Percentiles rank a stretch among this genome's conserved stretches.
Conservation (phyloP, 805 yeast species). For the Yarrowia sp. region DNA sequence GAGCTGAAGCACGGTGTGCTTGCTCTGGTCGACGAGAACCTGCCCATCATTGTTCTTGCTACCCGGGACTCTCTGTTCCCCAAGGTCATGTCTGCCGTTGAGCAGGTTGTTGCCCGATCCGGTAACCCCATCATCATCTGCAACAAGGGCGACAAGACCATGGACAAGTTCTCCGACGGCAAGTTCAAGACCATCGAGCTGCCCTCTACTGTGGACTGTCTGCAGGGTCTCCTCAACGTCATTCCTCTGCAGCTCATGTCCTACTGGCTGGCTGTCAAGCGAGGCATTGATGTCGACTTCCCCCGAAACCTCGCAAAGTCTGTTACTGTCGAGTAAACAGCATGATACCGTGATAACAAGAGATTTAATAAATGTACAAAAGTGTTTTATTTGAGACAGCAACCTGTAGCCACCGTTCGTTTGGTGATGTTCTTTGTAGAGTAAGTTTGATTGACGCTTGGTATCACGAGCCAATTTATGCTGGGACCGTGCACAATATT, state of each 20-base stretch:
- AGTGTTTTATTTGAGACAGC: not conserved
- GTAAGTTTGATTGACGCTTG: not conserved
- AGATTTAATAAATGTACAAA: conserved; percentile 26
- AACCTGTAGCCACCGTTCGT: not conserved
- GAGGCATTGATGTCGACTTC: conserved; percentile 96
- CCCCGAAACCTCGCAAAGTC: conserved; percentile 98
- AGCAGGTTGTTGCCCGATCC: conserved; percentile 95
- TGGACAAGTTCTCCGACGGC: conserved; percentile 37
- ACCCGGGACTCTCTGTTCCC: conserved; percentile 96
- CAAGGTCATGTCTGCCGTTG: conserved; percentile 90
- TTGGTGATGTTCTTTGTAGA: not conserved
- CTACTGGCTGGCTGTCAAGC: conserved; percentile 92
- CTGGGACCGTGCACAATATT: too few relatives aligned
- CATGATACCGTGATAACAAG: conserved; percentile 27
- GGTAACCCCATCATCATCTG: conserved; percentile 95
- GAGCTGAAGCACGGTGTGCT: conserved; percentile 98
- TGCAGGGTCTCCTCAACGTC: conserved; percentile 93
- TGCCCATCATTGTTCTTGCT: conserved; percentile 94
- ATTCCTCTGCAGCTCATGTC: conserved; percentile 94
- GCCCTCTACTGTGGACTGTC: conserved; percentile 93
- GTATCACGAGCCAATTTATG: too few relatives aligned
- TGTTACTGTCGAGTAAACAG: conserved; percentile 83
- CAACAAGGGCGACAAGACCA: conserved; percentile 66
- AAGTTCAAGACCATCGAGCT: conserved; percentile 66
- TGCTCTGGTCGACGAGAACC: conserved; percentile 89